Conservation (phyloP, 352 stramenopile genomes). For the Phytophthora europaea region DNA sequence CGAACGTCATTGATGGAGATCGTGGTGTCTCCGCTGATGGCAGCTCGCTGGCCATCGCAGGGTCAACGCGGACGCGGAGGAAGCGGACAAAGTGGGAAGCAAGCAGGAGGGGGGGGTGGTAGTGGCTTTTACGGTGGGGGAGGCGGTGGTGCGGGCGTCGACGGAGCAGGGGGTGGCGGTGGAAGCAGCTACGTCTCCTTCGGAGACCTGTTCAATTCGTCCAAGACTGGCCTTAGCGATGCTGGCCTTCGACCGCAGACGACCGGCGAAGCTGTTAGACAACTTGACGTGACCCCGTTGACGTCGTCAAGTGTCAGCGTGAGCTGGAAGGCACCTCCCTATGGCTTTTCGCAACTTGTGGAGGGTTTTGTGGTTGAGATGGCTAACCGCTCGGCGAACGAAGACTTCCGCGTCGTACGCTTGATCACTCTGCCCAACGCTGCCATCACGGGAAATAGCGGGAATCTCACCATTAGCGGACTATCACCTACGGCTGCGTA, state of each 20-base stretch:
- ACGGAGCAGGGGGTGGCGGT: constrained; percentile 69
- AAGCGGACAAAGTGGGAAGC: constrained; percentile 77
- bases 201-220: constrained; percentile 29
- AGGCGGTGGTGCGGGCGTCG: constrained; percentile 67
- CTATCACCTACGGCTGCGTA: constrained; percentile 51
- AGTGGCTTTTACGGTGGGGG: constrained; percentile 82
- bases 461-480: constrained; percentile 33
- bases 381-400: constrained; percentile 60
- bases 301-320: constrained; percentile 53
- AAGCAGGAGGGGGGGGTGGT: constrained; percentile 82
- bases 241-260: constrained; percentile 24
- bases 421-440: constrained; percentile 33
- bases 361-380: constrained; percentile 70
- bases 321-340: constrained; percentile 49
- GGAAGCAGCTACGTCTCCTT: constrained; percentile 66
- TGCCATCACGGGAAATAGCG: constrained; percentile 10
- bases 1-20: constrained; percentile 47
- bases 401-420: constrained; percentile 64
- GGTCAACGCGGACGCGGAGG: constrained; percentile 55
- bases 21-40: constrained; percentile 29
- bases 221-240: constrained; percentile 15
- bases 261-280: constrained; percentile 34
- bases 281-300: constrained; percentile 29
- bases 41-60: constrained; percentile 45
- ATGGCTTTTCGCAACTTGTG: constrained; percentile 52